A percentile compares a stretch with the other conserved stretches of the same genome.
Evolutionary conservation across 495 filamentous ascomycete species (phyloP).

Genomic region (Terfezia boudieri): DNA sequence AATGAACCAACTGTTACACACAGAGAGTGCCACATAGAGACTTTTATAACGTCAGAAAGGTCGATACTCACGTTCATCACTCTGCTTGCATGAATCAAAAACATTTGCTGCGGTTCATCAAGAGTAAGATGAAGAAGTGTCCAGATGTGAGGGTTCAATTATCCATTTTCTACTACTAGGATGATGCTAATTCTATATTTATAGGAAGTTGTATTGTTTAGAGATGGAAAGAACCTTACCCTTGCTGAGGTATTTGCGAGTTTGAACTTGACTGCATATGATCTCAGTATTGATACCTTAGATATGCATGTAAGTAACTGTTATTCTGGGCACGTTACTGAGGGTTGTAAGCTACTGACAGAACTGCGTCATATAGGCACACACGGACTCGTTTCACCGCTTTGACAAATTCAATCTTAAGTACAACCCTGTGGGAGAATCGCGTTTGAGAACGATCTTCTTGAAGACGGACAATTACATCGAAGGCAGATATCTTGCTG

Average conservation of each 20-base stretch:
- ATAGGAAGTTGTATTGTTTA: conserved; percentile 64
- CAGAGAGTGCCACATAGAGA: conserved; percentile 78
- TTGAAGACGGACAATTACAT: conserved; percentile 97
- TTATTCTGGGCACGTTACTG: not conserved
- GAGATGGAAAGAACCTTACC: conserved; percentile 83
- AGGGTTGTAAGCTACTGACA: not conserved
- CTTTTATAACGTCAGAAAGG: conserved; percentile 97
- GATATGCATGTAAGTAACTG: conserved; percentile 71
- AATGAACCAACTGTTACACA: not conserved
- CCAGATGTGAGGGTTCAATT: conserved; percentile 30
- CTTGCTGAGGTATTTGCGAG: conserved; percentile 86
- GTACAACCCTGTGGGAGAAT: conserved; percentile 94
- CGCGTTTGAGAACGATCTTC: conserved; percentile 83
- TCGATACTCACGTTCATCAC: conserved; percentile 97
- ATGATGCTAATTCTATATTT: not conserved
- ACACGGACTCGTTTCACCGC: conserved; percentile 93
- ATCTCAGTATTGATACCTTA: conserved; percentile 91
- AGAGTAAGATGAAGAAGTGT: conserved; percentile 96
- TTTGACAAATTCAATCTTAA: conserved; percentile 99
- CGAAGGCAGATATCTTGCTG: conserved; percentile 80
- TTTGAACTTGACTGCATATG: conserved; percentile 90
- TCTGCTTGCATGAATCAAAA: conserved; percentile 99
- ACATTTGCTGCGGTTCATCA: conserved; percentile 91
- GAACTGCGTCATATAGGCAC: conserved; percentile 33
- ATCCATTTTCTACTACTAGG: not conserved